Evolutionary conservation across 1,284 basidiomycete genomes (phyloP), one percentile per base, ranked within the genome.

Genomic region (Irpex sp.): DNA sequence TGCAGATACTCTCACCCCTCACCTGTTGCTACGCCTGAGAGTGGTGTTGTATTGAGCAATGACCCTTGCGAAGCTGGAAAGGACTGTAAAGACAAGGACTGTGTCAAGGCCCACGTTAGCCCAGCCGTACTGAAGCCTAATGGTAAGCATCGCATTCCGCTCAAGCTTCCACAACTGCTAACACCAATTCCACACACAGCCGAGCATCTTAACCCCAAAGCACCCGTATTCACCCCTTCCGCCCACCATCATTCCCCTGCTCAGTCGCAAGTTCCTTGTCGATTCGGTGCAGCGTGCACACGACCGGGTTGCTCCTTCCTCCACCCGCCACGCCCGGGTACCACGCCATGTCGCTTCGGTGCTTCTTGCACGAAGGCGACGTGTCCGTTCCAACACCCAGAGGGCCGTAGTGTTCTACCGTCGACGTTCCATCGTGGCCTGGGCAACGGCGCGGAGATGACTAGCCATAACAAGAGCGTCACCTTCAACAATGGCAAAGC

Each of bases 1-100:
- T 98, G 95, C 75, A 83, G 89, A 17, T 97, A 87, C 76, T 93
- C 92, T 8, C 95, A 98, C 75, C 94, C 95, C 3, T 94, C 92
- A 4, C 95, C 95, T 13, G 93, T 94, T 0, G 94, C 95, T 1
- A 95, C 95, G 33, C 80, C 87, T 11, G 93, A 96, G 76, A 93
- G 90, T 71, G 95, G 95, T n/a, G 84, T 98, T 67, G 95, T 97
- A 1, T 79, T 97, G 63, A 94, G 91, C 69, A 94, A 92, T 65
- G 95, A 97, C 66, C 81, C 92, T 19, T 97, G 95, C 74, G 89
- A 93, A 69, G 86, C 89, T 50, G 93, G 93, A 17, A 90, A 88
- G 71, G 79, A 89, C 53, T 98, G 95, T 76, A 89, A 90, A 72
- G 93, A 97, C 74, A 87, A 92, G 71, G 94, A 97, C 76, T 97